A percentile compares a stretch with the other conserved stretches of the same genome.
These are phyloP conservation scores for Trichoderma sp. DNA, from an alignment of 2,329 filamentous ascomycete genomes.

Conservation along the genomic window DNA sequence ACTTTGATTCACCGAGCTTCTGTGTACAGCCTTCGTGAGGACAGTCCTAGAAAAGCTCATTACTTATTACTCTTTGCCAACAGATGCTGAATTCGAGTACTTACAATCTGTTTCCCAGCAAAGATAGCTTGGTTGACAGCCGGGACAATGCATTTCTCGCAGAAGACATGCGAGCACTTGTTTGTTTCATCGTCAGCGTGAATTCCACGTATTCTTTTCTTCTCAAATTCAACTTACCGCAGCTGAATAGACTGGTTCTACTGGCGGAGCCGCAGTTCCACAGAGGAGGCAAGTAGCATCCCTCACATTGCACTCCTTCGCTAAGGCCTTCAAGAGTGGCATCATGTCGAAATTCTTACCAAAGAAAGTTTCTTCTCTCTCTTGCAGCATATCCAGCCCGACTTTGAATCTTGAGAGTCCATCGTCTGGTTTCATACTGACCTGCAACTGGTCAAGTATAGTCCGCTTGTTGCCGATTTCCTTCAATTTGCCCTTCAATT, in stretches of 20 bases:
- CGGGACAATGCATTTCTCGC: slow-evolving; percentile 33
- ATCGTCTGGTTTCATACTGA: not conserved
- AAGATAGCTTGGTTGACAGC: not conserved
- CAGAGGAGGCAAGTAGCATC: slow-evolving; percentile 29
- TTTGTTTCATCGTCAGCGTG: slow-evolving; percentile 31
- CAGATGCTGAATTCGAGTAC: not conserved
- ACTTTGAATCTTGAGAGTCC: slow-evolving; percentile 25
- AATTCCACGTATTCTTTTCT: no score
- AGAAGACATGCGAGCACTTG: slow-evolving; percentile 44
- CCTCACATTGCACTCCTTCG: slow-evolving; percentile 26
- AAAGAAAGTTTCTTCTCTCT: slow-evolving; percentile 24
- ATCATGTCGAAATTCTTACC: slow-evolving; percentile 33
- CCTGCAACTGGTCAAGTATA: not conserved
- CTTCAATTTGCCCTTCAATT: not conserved
- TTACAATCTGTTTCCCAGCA: no score
- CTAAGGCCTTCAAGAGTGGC: slow-evolving; percentile 24
- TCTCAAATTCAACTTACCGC: slow-evolving; percentile 28
- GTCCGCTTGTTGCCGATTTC: not conserved
- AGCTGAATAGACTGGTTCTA: not conserved
- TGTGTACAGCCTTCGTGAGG: fast-evolving
- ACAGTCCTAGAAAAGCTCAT: not conserved
- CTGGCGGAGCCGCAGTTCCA: fast-evolving
- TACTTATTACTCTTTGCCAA: not conserved
- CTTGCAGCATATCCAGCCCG: slow-evolving; percentile 30
- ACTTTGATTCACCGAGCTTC: not conserved